Base-by-base conservation (phyloP, 2,329 filamentous ascomycete species). In the Bipolaris victoriae region DNA sequence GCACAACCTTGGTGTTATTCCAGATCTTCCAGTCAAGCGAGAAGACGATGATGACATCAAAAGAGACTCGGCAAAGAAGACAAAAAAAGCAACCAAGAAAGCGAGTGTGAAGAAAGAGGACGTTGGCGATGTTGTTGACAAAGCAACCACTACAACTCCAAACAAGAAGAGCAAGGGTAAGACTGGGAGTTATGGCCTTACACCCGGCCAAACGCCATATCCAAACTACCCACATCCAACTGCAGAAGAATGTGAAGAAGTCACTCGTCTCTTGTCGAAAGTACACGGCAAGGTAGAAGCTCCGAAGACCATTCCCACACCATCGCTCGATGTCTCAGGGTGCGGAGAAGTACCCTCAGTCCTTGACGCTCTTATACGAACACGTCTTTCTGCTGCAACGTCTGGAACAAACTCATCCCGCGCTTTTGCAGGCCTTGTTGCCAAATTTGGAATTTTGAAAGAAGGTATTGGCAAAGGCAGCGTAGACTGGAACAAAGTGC, bases 401-500 rank as follows among this genome's bases (percentile, higher is more conserved):
- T 84, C 82, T 0, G 80, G 80, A 46, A 80, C 73, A 15, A 88
- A 89, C 41, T 88, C 90, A 0, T 86, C 86, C 18, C 82, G 80
- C 39, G 89, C 90, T 5, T 86, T 94, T 60, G 79, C 82, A 57
- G 87, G 86, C 0, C 80, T 95, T 0, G 85, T 88, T 2, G 69
- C 83, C 16, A 82, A 78, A 33, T 92, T 89, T 61, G 89, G 90
- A 1, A 80, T 86, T 16, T 76, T 89, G 3, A 72, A 86, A 31
- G 80, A 83, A 40, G 86, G 89, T 6, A 77, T 88, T 9, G 89
- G 88, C 5, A 86, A 88, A 64, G 88, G 88, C 3, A 90, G 88
- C 52, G 88, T 92, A 7, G 81, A 92, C 70, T 94, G 90, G 89
- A 85, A 91, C 64, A 86, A 85, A 9, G 88, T 93, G 1, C 84